phyloP scores from a whole-genome alignment of 2,329 filamentous ascomycete genomes.

The Colletotrichum orbiculare region DNA sequence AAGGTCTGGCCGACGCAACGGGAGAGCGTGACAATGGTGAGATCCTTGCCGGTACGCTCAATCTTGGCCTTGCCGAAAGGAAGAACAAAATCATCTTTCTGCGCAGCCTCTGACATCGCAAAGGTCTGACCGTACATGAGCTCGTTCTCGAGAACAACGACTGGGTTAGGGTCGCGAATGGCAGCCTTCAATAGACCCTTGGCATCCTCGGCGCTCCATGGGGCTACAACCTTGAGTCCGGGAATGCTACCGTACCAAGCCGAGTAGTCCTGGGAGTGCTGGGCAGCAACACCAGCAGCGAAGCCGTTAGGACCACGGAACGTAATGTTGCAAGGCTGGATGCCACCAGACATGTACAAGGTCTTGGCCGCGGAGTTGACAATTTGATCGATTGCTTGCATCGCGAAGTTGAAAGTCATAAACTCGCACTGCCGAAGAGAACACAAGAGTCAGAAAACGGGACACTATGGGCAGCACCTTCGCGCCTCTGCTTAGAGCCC shows the following conservation, averaged over 20 bases:
- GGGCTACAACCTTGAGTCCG: constrained; percentile 94
- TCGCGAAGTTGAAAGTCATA: constrained; percentile 99
- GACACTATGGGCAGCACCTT: background rate
- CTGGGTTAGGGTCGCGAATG: constrained; percentile 97
- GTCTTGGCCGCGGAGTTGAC: constrained; percentile 99
- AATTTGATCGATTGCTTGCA: constrained; percentile 99
- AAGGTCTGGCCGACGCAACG: constrained; percentile 95
- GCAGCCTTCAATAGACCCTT: constrained; percentile 98
- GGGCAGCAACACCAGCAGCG: constrained; percentile 91
- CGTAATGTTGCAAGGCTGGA: constrained; percentile 99
- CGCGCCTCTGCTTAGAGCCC: background rate
- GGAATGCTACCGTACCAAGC: constrained; percentile 99
- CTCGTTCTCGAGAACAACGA: constrained; percentile 91
- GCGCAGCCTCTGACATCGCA: constrained; percentile 96
- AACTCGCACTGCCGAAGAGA: constrained; percentile 81
- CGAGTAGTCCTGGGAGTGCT: constrained; percentile 99
- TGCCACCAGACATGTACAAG: constrained; percentile 99
- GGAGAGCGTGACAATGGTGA: constrained; percentile 94
- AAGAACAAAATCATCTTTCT: constrained; percentile 95
- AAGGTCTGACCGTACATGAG: constrained; percentile 92
- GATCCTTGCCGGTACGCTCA: constrained; percentile 93
- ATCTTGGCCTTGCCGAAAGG: constrained; percentile 99
- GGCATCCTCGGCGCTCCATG: constrained; percentile 97
- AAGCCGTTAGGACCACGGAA: constrained; percentile 99
- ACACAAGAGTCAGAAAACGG: constrained; percentile 9